Base-by-base conservation (phyloP, 306 rosid genomes). In the Quercus alba region DNA sequence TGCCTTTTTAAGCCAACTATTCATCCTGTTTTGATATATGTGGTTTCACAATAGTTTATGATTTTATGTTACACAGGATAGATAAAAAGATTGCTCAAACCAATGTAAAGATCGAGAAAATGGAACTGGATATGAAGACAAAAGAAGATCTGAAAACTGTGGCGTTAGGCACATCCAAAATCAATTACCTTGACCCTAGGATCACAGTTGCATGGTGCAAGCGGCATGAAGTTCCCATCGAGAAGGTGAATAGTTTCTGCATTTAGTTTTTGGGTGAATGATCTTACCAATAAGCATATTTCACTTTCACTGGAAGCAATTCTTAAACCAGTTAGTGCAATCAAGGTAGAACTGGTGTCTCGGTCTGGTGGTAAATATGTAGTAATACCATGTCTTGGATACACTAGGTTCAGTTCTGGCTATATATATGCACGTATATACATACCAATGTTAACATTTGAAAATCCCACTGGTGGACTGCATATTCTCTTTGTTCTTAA, bases 121-220 rank as follows among this genome's bases (percentile, higher is more conserved):
- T 96, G 91, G 85, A 86, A 72, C 85, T 88, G 52, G 98, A 95
- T 77, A 93, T 90, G 99, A 77, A 84, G 84, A 91, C 88, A 38
- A 95, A 93, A 87, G 99, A 93, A 84, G 99, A 93, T 87, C 87
- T 90, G 62, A 95, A 95, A 90, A 93, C 98, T 6, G 91, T 95
- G 75, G 99, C 99, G 15, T 86, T 95, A 56, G 98, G 99, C 83
- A 95, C 99, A 21, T 95, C 99, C 70, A 95, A 95, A 83, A 88
- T 93, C 79, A 95, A 95, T 88, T 95, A 95, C 84, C 98, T 95
- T 79, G 99, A 95, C 81, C 99, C 99, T 20, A 87, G 98, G 77
- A 95, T 95, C 86, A 95, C 98, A 1, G 99, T 95, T 71, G 97
- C 99, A 56, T 95, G 99, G 99, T 95, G 99, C 90, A 95, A 95